Conservation (phyloP, 352 stramenopile species). For the Globisporangium orthogonon region DNA sequence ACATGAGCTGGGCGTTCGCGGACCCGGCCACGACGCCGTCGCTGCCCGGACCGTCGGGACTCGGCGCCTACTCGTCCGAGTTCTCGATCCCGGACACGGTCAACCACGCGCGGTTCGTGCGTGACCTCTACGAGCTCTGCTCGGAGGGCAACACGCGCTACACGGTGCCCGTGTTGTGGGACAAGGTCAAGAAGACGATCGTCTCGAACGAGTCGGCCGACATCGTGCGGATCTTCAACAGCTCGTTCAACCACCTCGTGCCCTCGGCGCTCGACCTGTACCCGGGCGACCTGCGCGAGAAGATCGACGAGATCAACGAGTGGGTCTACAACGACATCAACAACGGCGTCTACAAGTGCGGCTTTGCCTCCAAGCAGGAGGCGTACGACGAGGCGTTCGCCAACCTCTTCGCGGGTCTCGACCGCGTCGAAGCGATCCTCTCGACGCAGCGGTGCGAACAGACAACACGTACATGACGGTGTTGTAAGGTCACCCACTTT, state of each 20-base stretch:
- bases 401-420: constrained; percentile 64
- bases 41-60: constrained; percentile 54
- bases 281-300: constrained; percentile 53
- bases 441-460: constrained; percentile 40
- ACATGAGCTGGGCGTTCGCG: constrained; percentile 82
- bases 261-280: constrained; percentile 75
- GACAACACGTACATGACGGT: no score
- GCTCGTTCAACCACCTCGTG: constrained; percentile 66
- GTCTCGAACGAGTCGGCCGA: constrained; percentile 93
- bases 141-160: constrained; percentile 74
- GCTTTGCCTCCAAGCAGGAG: constrained; percentile 84
- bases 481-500: no score
- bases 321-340: constrained; percentile 92
- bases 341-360: constrained; percentile 91
- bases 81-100: constrained; percentile 54
- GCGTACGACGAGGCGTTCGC: constrained; percentile 83
- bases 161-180: constrained; percentile 89
- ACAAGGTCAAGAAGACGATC: constrained; percentile 88
- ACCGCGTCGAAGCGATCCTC: constrained; percentile 68
- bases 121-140: constrained; percentile 78
- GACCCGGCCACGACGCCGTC: constrained; percentile 55
- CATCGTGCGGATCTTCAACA: constrained; percentile 92
- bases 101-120: constrained; percentile 58
- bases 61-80: constrained; percentile 64
- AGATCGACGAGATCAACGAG: constrained; percentile 89